These are phyloP conservation scores for Quercus mongolica DNA, from an alignment of 306 rosid genomes.

Conservation along the genomic window DNA sequence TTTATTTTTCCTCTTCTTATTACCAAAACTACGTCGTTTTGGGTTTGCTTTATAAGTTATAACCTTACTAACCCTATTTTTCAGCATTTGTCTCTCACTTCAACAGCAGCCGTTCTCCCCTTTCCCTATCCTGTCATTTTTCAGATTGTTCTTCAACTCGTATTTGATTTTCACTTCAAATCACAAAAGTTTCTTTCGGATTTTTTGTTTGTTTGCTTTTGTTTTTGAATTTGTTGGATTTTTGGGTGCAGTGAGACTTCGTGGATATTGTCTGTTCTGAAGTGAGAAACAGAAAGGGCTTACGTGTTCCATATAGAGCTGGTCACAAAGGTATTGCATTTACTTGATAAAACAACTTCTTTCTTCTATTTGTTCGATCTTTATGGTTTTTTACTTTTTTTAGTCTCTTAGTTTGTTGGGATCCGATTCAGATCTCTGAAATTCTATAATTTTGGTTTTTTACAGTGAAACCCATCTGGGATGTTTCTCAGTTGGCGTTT, in stretches of 20 bases:
- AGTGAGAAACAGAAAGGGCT: slow-evolving; percentile 14
- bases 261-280: slow-evolving; percentile 22
- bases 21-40: no score
- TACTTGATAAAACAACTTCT: no score
- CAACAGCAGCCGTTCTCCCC: no score
- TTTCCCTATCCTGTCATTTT: no score
- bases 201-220: no score
- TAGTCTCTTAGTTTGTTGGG: slow-evolving; percentile 29
- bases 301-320: neutral
- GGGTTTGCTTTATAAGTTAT: no score
- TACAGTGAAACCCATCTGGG: slow-evolving; percentile 27
- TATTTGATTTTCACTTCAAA: no score
- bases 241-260: slow-evolving; percentile 23
- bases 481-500: slow-evolving; percentile 28
- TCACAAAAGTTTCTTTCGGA: no score
- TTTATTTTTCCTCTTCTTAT: no score
- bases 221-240: neutral
- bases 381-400: neutral
- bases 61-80: no score
- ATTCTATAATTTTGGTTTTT: slow-evolving; percentile 33
- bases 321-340: slow-evolving; percentile 24
- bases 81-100: no score
- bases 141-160: no score
- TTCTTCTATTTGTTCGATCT: neutral
- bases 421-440: slow-evolving; percentile 57